phyloP scores from a whole-genome alignment of 1,284 basidiomycete species.

The Sporisorium graminicola region DNA sequence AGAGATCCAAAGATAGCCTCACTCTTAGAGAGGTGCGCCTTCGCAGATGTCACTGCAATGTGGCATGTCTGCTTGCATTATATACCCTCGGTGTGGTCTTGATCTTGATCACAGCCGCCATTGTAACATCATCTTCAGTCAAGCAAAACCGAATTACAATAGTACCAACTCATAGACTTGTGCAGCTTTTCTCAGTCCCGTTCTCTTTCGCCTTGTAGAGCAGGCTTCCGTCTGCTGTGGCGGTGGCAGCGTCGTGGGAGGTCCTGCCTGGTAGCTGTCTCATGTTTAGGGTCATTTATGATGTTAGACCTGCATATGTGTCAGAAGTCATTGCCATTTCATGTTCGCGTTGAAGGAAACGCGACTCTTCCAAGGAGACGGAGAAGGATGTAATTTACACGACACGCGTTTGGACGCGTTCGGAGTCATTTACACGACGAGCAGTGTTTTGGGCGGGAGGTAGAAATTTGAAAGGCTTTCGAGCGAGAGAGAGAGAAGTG shows the following conservation, averaged over 20 bases:
- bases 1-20: neutral
- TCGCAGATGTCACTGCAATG: too few species aligned
- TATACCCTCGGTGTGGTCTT: slow-evolving; percentile 4
- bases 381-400: slow-evolving; percentile 29
- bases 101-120: neutral
- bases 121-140: slow-evolving; percentile 8
- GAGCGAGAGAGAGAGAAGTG: slow-evolving; percentile 11
- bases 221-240: neutral
- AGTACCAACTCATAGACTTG: too few species aligned
- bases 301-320: too few species aligned
- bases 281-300: too few species aligned
- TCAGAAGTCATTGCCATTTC: too few species aligned
- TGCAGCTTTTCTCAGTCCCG: neutral
- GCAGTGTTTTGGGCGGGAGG: slow-evolving; percentile 4
- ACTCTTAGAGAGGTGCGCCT: neutral
- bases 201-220: neutral
- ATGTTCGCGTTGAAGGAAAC: neutral
- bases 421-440: slow-evolving; percentile 42
- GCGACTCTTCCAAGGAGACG: slow-evolving; percentile 11
- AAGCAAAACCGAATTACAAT: too few species aligned
- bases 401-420: slow-evolving; percentile 41
- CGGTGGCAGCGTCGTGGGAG: too few species aligned
- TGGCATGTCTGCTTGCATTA: neutral
- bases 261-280: too few species aligned
- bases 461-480: slow-evolving; percentile 5